Evolutionary conservation across 257 asterid genomes (phyloP), one percentile per base, ranked within the genome.

Genomic region (Misopates orontium): DNA sequence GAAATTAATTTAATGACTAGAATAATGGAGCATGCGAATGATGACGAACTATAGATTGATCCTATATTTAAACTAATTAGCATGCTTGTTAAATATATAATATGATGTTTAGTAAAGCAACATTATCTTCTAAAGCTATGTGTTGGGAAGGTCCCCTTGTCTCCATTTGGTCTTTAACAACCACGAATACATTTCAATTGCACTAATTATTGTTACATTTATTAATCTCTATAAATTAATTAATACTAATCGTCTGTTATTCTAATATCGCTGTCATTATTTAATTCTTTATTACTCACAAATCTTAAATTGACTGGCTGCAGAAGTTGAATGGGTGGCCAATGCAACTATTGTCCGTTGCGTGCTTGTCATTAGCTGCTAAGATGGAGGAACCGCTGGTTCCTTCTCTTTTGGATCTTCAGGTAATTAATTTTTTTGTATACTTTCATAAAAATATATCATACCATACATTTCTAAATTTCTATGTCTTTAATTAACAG

Each of bases 301-400:
- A 10, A 18, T 20, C 9, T 55, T 61, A 50, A 62, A 54, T 73
- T n/a, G 66, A 63, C 70, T 76, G 54, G 42, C 5, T 61, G 66
- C 95, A 87, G 96, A 74, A 80, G 77, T 67, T 80, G 74, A 86
- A 77, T 22, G 95, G 97, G 54, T 93, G 98, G 98, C 89, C 97
- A 19, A 20, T 90, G 76, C 98, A 93, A 83, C 83, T 93, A n/a
- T 63, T 90, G 78, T 84, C 98, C 19, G 88, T 87, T 64, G 94
- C 97, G 57, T 93, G 98, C 68, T 75, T 93, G 80, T 93, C 98
- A 24, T 76, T 93, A 75, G 98, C 98, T 48, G 98, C 98, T 52
- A 93, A 93, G 69, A 83, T 93, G 95, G 97, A 93, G 95, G 97
- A 93, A 83, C 88, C 84, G 47, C 88, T 87, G 8, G 96, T 90